These are phyloP conservation scores for Fagopyrum esculentum DNA, from an alignment of 148 eudicot species.

Conservation along the genomic window DNA sequence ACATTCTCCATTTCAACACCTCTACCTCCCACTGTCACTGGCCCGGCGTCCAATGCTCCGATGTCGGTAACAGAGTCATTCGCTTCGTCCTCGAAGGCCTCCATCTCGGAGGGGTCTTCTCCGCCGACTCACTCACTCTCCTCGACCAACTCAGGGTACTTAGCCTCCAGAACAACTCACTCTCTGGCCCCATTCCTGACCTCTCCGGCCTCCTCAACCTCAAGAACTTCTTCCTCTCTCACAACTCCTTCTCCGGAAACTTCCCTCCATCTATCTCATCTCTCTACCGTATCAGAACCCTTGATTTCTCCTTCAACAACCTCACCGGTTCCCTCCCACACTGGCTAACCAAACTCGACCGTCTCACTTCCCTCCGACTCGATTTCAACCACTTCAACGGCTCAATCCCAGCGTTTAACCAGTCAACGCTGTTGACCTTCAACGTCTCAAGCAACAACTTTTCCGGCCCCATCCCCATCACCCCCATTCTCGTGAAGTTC, in stretches of 20 bases:
- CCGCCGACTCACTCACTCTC: slow-evolving; percentile 31
- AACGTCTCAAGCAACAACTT: slow-evolving; percentile 43
- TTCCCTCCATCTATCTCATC: slow-evolving; percentile 31
- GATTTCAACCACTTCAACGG: slow-evolving; percentile 43
- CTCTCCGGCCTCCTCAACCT: slow-evolving; percentile 34
- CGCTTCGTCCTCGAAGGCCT: slow-evolving; percentile 31
- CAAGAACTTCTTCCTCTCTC: slow-evolving; percentile 33
- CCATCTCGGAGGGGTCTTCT: slow-evolving; percentile 26
- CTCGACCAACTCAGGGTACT: slow-evolving; percentile 50
- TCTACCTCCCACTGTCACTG: slow-evolving; percentile 33
- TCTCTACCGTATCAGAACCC: slow-evolving; percentile 34
- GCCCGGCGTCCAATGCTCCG: slow-evolving; percentile 35
- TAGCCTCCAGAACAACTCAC: slow-evolving; percentile 44
- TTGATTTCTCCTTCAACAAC: slow-evolving; percentile 41
- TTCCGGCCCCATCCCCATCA: slow-evolving; percentile 42
- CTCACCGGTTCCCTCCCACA: slow-evolving; percentile 30
- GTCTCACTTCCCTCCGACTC: slow-evolving; percentile 30
- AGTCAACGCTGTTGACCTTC: slow-evolving; percentile 33
- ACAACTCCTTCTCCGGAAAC: slow-evolving; percentile 29
- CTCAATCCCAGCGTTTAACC: slow-evolving; percentile 36
- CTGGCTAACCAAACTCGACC: slow-evolving; percentile 21
- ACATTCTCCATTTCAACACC: slow-evolving; percentile 27
- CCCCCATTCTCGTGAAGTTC: slow-evolving; percentile 24
- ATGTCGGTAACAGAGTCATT: slow-evolving; percentile 14
- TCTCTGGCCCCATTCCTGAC: slow-evolving; percentile 45